phyloP scores from a whole-genome alignment of 805 yeast genomes.

The Barnettozyma vustinii region DNA sequence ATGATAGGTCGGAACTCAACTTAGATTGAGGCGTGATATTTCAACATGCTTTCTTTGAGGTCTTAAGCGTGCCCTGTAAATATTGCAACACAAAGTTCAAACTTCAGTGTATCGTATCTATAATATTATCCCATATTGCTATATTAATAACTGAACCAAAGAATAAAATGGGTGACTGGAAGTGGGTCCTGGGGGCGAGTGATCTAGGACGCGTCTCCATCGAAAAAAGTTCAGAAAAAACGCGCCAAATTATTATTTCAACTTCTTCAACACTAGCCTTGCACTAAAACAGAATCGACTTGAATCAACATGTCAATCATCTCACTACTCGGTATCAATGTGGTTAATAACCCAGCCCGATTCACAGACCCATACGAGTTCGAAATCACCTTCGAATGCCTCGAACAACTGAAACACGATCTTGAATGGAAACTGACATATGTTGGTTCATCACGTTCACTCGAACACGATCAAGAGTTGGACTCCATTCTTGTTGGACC shows the following conservation, averaged over 20 bases:
- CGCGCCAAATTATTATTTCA: neutral
- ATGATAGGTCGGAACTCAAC: too few species aligned
- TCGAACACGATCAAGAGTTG: constrained; percentile 94
- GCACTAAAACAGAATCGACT: neutral
- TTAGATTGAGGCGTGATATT: too few species aligned
- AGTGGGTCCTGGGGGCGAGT: neutral
- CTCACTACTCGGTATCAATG: constrained; percentile 84
- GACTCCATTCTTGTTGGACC: constrained; percentile 98
- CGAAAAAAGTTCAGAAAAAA: neutral
- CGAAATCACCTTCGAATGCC: constrained; percentile 95
- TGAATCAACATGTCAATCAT: constrained; percentile 73
- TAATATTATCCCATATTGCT: neutral
- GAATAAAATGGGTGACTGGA: too few species aligned
- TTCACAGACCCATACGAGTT: constrained; percentile 92
- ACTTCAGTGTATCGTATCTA: too few species aligned
- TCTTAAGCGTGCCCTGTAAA: too few species aligned
- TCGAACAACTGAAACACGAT: constrained; percentile 80
- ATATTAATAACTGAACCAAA: too few species aligned
- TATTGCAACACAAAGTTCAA: too few species aligned
- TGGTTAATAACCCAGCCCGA: constrained; percentile 89
- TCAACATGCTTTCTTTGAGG: too few species aligned
- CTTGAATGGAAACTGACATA: constrained; percentile 96
- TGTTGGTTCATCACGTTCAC: constrained; percentile 90
- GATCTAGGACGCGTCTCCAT: neutral
- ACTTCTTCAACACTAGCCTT: neutral